These are phyloP conservation scores for Brassica rapa DNA, from an alignment of 345 rosid species.

Conservation along the genomic window DNA sequence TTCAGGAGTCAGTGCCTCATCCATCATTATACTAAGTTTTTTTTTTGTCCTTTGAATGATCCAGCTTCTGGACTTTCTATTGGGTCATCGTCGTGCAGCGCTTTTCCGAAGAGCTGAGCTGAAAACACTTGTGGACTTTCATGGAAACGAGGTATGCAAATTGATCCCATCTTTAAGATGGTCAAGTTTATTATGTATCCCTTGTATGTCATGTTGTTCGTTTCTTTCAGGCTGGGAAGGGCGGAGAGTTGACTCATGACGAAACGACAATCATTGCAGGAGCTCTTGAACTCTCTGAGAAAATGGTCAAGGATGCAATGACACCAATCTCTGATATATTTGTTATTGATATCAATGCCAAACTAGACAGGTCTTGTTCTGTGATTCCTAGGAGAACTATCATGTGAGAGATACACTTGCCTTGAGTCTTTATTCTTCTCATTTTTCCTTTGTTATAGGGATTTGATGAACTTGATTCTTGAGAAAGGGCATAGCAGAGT, in stretches of 20 bases:
- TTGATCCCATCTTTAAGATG: slow-evolving; percentile 17
- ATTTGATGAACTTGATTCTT: slow-evolving; percentile 74
- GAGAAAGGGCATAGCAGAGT: slow-evolving; percentile 99
- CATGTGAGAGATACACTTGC: background rate
- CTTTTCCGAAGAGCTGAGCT: slow-evolving; percentile 98
- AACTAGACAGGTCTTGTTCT: slow-evolving; percentile 66
- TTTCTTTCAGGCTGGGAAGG: slow-evolving; percentile 85
- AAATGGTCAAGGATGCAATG: slow-evolving; percentile 90
- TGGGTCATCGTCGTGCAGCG: slow-evolving; percentile 89
- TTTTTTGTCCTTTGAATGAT: background rate
- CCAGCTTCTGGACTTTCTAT: slow-evolving; percentile 77
- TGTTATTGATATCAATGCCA: slow-evolving; percentile 80
- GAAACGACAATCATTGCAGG: slow-evolving; percentile 99
- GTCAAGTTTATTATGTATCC: slow-evolving; percentile 16
- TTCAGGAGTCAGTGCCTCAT: background rate
- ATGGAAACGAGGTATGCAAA: slow-evolving; percentile 84
- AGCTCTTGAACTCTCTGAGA: slow-evolving; percentile 90
- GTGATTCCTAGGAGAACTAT: slow-evolving; percentile 9
- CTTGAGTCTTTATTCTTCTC: slow-evolving; percentile 13
- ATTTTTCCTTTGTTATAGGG: slow-evolving; percentile 46
- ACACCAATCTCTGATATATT: slow-evolving; percentile 80
- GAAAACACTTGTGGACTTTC: slow-evolving; percentile 91
- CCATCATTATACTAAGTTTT: background rate
- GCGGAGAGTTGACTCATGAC: slow-evolving; percentile 95
- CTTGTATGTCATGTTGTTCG: background rate